These are phyloP conservation scores for Sugiyamaella smithiae DNA, from an alignment of 805 yeast genomes.

Conservation along the genomic window DNA sequence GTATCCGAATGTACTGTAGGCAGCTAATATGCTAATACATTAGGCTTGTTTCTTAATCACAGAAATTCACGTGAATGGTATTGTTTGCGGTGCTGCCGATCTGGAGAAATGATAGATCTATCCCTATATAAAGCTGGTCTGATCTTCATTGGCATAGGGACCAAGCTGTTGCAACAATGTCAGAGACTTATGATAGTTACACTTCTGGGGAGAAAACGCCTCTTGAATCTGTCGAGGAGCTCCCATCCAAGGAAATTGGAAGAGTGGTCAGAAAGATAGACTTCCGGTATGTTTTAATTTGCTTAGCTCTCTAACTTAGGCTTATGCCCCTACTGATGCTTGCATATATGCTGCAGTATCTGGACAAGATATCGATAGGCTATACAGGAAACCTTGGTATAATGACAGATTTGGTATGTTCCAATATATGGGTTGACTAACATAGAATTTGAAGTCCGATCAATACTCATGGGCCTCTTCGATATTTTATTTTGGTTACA, in stretches of 20 bases:
- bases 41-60: neutral
- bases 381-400: neutral
- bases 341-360: conserved; percentile 19
- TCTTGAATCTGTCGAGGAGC: neutral
- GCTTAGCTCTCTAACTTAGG: neutral
- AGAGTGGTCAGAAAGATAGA: neutral
- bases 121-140: neutral
- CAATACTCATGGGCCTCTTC: conserved; percentile 44
- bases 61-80: neutral
- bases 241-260: neutral
- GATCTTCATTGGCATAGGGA: neutral
- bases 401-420: conserved; percentile 38
- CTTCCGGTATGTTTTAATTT: neutral
- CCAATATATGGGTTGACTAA: conserved; percentile 47
- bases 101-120: neutral
- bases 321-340: conserved; percentile 17
- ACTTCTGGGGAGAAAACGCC: neutral
- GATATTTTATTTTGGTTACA: conserved; percentile 45
- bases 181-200: neutral
- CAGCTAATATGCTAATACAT: too few relatives aligned
- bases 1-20: too few relatives aligned
- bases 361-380: conserved; percentile 47
- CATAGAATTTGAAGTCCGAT: conserved; percentile 32
- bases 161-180: neutral
- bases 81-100: neutral